Evolutionary conservation across 176 grass and related monocot genomes (phyloP).

Genomic region (Ampelocalamus luodianensis): DNA sequence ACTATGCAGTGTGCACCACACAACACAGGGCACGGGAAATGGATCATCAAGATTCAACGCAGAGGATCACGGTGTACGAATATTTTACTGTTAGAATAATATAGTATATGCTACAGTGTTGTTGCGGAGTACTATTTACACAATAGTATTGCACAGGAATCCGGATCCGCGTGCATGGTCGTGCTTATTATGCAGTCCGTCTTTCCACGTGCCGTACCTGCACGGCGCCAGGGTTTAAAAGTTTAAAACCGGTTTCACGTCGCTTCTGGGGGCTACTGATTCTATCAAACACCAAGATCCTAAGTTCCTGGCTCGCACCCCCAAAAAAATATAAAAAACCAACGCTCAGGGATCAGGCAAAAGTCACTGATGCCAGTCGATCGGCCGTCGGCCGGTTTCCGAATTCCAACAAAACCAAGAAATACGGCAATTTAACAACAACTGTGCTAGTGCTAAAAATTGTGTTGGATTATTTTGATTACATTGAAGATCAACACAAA

Average conservation of each 20-base stretch:
- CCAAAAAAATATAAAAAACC: neutral
- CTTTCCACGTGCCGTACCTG: conserved; percentile 22
- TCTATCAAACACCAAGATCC: conserved; percentile 41
- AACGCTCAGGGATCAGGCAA: conserved; percentile 33
- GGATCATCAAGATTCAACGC: too few relatives aligned
- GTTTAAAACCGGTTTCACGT: neutral
- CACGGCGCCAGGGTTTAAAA: neutral
- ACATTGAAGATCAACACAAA: neutral
- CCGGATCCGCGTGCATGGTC: neutral
- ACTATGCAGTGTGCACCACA: neutral
- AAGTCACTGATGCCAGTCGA: conserved; percentile 13
- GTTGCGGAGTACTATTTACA: too few relatives aligned
- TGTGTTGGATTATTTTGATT: neutral
- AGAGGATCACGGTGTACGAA: too few relatives aligned
- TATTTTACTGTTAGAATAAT: too few relatives aligned
- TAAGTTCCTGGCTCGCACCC: conserved; percentile 10
- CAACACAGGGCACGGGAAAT: too few relatives aligned
- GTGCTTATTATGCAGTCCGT: neutral
- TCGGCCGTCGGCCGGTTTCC: conserved; percentile 35
- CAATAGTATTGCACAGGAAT: too few relatives aligned
- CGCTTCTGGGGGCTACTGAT: neutral
- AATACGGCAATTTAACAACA: neutral
- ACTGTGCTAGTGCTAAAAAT: neutral
- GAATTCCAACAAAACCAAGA: conserved; percentile 10
- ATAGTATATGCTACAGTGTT: too few relatives aligned